These are phyloP conservation scores for Teunomyces lycoperdinae DNA, from an alignment of 805 yeast species.

Conservation along the genomic window DNA sequence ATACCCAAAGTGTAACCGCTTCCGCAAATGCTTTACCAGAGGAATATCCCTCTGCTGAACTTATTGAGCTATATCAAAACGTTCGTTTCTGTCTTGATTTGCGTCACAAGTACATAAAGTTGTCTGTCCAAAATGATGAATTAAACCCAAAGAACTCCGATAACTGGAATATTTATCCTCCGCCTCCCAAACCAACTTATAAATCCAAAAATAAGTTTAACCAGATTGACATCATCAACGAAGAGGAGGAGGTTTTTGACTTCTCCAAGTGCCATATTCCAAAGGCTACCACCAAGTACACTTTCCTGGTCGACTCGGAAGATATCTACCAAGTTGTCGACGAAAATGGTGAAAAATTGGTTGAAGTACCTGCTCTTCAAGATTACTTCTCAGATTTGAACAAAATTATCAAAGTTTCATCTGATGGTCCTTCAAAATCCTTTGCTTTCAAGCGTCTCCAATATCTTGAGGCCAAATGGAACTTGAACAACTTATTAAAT, in stretches of 20 bases:
- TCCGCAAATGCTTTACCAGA: constrained; percentile 30
- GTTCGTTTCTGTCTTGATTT: constrained; percentile 65
- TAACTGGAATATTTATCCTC: constrained; percentile 83
- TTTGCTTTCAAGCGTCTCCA: constrained; percentile 93
- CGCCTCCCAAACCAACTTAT: constrained; percentile 86
- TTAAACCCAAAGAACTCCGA: constrained; percentile 77
- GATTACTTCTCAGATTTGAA: constrained; percentile 87
- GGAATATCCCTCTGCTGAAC: constrained; percentile 65
- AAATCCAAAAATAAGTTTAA: constrained; percentile 58
- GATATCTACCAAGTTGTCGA: constrained; percentile 69
- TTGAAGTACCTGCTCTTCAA: constrained; percentile 73
- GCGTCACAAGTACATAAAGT: constrained; percentile 70
- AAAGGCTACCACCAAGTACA: constrained; percentile 35
- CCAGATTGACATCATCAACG: constrained; percentile 35
- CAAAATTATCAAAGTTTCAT: constrained; percentile 65
- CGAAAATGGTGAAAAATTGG: constrained; percentile 34
- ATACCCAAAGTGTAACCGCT: constrained; percentile 10
- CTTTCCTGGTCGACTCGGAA: constrained; percentile 50
- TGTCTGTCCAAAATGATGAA: constrained; percentile 66
- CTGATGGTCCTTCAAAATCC: constrained; percentile 95
- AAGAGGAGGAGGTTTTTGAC: constrained; percentile 54
- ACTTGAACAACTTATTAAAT: constrained; percentile 78
- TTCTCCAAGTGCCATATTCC: constrained; percentile 58
- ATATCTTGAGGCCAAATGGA: constrained; percentile 96
- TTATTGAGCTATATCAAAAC: constrained; percentile 59